phyloP scores from a whole-genome alignment of 805 yeast genomes.

The Nakazawaea ishiwadae region DNA sequence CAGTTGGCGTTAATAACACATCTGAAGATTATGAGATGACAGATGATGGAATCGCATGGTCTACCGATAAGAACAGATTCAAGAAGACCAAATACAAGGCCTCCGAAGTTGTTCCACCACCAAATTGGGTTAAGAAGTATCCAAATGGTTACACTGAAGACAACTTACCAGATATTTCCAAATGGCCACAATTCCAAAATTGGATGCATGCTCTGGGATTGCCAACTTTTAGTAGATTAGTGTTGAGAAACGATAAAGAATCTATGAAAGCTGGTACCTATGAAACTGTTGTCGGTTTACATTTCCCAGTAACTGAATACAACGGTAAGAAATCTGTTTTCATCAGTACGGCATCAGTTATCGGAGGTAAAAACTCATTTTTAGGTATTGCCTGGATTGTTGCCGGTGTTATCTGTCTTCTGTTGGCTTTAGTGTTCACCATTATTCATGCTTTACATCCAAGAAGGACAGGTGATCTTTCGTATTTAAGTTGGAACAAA shows the following conservation, averaged over 20 bases:
- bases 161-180: conserved; percentile 63
- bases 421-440: conserved; percentile 49
- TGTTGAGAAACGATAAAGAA: conserved; percentile 57
- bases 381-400: conserved; percentile 72
- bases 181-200: conserved; percentile 70
- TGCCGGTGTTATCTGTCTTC: conserved; percentile 65
- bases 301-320: conserved; percentile 72
- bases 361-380: conserved; percentile 74
- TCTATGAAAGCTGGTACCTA: conserved; percentile 53
- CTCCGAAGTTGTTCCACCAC: conserved; percentile 71
- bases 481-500: conserved; percentile 68
- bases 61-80: conserved; percentile 58
- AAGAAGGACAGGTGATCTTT: conserved; percentile 68
- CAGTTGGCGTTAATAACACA: conserved; percentile 41
- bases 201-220: conserved; percentile 87
- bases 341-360: conserved; percentile 63
- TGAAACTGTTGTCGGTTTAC: conserved; percentile 62
- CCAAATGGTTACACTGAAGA: conserved; percentile 72
- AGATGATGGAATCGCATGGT: conserved; percentile 64
- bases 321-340: conserved; percentile 65
- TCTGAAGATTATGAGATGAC: conserved; percentile 38
- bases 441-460: conserved; percentile 57
- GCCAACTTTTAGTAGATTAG: conserved; percentile 61
- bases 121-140: conserved; percentile 67
- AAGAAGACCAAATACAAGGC: conserved; percentile 59